Conservation (phyloP, 176 grass and related monocot genomes). For the Cocos nucifera region DNA sequence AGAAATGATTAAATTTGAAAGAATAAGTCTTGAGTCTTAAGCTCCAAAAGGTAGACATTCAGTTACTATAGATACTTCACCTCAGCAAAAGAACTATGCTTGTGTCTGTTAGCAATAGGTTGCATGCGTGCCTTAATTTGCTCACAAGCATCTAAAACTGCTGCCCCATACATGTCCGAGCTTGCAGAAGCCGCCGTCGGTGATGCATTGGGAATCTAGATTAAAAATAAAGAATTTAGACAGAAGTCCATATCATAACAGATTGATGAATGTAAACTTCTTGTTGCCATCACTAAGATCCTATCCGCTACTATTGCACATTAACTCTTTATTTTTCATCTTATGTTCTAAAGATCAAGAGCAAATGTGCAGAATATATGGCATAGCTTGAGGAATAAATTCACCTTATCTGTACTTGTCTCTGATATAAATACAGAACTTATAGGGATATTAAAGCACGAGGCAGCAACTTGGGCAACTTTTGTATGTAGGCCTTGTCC, state of each 20-base stretch:
- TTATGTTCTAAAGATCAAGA: too few relatives aligned
- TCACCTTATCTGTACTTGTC: slow-evolving; percentile 96
- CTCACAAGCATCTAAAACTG: slow-evolving; percentile 89
- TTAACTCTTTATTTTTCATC: too few relatives aligned
- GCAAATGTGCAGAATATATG: background rate
- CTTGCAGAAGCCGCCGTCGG: slow-evolving; percentile 92
- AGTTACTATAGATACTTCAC: slow-evolving; percentile 24
- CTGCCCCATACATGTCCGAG: slow-evolving; percentile 92
- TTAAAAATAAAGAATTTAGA: slow-evolving; percentile 9
- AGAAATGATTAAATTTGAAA: too few relatives aligned
- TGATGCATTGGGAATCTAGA: slow-evolving; percentile 90
- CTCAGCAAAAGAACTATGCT: slow-evolving; percentile 76
- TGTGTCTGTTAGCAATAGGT: slow-evolving; percentile 52
- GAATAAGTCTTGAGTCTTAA: too few relatives aligned
- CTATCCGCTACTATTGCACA: too few relatives aligned
- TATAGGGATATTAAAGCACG: slow-evolving; percentile 73
- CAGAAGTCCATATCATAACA: background rate
- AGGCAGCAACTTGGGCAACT: slow-evolving; percentile 86
- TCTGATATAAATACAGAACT: slow-evolving; percentile 94
- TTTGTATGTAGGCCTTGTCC: slow-evolving; percentile 98
- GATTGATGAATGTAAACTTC: too few relatives aligned
- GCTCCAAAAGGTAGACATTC: too few relatives aligned
- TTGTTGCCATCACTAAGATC: too few relatives aligned
- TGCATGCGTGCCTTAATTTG: slow-evolving; percentile 93
- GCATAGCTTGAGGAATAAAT: slow-evolving; percentile 7